These are phyloP conservation scores for Capronia epimyces DNA, from an alignment of 2,329 filamentous ascomycete species.

Conservation along the genomic window DNA sequence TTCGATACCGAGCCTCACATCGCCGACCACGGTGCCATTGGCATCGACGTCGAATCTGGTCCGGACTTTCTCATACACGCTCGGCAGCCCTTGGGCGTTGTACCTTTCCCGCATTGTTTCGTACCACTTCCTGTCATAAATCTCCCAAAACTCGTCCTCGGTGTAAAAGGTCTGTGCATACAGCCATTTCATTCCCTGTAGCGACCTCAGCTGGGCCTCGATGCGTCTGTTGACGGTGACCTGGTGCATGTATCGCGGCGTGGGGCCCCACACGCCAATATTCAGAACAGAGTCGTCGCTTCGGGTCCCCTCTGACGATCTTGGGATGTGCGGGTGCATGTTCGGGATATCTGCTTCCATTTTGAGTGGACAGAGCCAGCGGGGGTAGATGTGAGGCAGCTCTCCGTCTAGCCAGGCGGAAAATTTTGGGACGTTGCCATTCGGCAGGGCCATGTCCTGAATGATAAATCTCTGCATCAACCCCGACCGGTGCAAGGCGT, in stretches of 20 bases:
- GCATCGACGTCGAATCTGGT: conserved; percentile 27
- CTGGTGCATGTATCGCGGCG: conserved; percentile 50
- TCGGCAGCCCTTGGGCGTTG: conserved; percentile 34
- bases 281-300: conserved; percentile 42
- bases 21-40: conserved; percentile 28
- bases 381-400: conserved; percentile 45
- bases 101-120: conserved; percentile 38
- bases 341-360: conserved; percentile 7
- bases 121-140: conserved; percentile 39
- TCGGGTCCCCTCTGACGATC: not conserved
- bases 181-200: conserved; percentile 78
- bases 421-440: conserved; percentile 48
- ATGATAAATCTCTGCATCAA: conserved; percentile 54
- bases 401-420: conserved; percentile 47
- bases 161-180: conserved; percentile 82
- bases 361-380: conserved; percentile 55
- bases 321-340: conserved; percentile 18
- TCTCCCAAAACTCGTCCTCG: conserved; percentile 47
- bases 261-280: conserved; percentile 73
- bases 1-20: conserved; percentile 13
- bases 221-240: conserved; percentile 69
- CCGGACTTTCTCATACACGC: conserved; percentile 37
- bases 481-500: conserved; percentile 56
- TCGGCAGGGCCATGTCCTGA: conserved; percentile 58
- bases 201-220: conserved; percentile 61